phyloP scores from a whole-genome alignment of 2,329 filamentous ascomycete genomes.

The Paramyrothecium roridum region DNA sequence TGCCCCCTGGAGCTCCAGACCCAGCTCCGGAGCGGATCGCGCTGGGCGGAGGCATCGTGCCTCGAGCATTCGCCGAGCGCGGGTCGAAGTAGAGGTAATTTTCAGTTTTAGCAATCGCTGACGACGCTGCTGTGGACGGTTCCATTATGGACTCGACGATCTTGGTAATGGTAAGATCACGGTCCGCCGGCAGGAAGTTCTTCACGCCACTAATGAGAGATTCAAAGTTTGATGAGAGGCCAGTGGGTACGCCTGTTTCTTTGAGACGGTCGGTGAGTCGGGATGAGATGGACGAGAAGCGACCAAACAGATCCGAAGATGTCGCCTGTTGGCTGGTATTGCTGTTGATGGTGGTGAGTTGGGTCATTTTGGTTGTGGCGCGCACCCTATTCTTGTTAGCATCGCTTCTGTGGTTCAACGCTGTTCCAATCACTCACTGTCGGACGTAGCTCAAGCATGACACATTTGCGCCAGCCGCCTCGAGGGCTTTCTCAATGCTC shows the following conservation, averaged over 20 bases:
- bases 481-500: slow-evolving; percentile 81
- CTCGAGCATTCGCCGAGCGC: slow-evolving; percentile 85
- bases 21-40: slow-evolving; percentile 44
- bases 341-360: slow-evolving; percentile 87
- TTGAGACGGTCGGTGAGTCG: slow-evolving; percentile 92
- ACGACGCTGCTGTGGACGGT: slow-evolving; percentile 81
- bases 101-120: slow-evolving; percentile 93
- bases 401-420: neutral
- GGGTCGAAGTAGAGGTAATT: slow-evolving; percentile 97
- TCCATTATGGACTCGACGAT: slow-evolving; percentile 99
- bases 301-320: slow-evolving; percentile 81
- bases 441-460: slow-evolving; percentile 81
- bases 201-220: slow-evolving; percentile 94
- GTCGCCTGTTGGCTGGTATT: slow-evolving; percentile 59
- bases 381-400: slow-evolving; percentile 61
- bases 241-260: slow-evolving; percentile 74
- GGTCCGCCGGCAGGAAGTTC: slow-evolving; percentile 94
- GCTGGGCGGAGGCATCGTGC: slow-evolving; percentile 82
- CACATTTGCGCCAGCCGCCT: slow-evolving; percentile 70
- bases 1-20: slow-evolving; percentile 41
- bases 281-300: slow-evolving; percentile 87
- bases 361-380: slow-evolving; percentile 95
- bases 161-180: slow-evolving; percentile 94
- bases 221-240: slow-evolving; percentile 77
- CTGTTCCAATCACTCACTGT: slow-evolving; percentile 53